Base-by-base conservation (phyloP, 169 alveolate species). In the Plasmodium cynomolgi region DNA sequence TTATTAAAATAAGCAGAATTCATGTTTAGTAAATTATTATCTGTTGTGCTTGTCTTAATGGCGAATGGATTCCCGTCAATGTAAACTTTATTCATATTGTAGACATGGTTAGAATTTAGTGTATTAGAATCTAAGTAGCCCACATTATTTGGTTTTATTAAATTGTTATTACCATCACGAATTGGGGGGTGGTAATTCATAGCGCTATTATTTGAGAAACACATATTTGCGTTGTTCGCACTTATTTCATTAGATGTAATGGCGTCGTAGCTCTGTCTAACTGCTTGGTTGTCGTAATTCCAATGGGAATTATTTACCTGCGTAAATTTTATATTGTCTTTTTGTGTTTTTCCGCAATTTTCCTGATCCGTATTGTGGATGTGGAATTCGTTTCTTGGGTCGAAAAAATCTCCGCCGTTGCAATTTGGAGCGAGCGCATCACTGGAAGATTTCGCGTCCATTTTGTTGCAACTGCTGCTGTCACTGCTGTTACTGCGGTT, bases 81-180 rank as follows among this genome's bases (percentile, higher is more conserved):
- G 44, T 79, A 75, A 9, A 85, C 71, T 34, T 77, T 74, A 74
- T 44, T 74, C 68, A 85, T 23, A 15, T 85, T 50, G 50, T 54
- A 85, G 47, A 77, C 77, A 85, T 85, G 58, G 71, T 85, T 85
- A 34, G 41, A 79, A 75, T 85, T 85, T 6, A 44, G 56, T 54
- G 73, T 56, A 85, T 85, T 75, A 26, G 81, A 85, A 54, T 85
- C 86, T 85, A 56, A 50, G 71, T 75, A 85, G 5, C 81, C 71
- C 85, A 54, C 41, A 56, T 77, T 9, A 37, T 23, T 85, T 85
- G 77, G 86, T 77, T 13, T 77, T 34, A 79, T 68, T 72, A 84
- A 26, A 74, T 84, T 74, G 47, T 73, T 75, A 77, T 33, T 85
- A 50, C 77, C 62, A 13, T 75, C 80, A 26, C 80, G 54, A 26